Percentiles rank a stretch among this genome's conserved stretches.
phyloP scores from a whole-genome alignment of 805 yeast genomes.

The Naumovozyma dairenensis region DNA sequence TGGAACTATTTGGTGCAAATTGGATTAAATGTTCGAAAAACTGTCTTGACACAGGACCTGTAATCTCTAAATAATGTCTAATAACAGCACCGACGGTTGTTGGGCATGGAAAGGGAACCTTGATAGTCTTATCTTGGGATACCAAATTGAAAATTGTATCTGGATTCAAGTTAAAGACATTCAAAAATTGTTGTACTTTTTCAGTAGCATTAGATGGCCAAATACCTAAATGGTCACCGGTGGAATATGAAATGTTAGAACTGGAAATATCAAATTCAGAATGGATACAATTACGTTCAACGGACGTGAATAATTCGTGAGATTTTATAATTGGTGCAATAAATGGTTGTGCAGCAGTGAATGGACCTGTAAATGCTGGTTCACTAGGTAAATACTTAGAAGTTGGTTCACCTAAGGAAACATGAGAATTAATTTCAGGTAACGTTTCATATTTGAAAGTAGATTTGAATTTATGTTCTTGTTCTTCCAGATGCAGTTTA shows the following conservation, averaged over 20 bases:
- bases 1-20: conserved; percentile 65
- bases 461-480: conserved; percentile 66
- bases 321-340: conserved; percentile 55
- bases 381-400: conserved; percentile 38
- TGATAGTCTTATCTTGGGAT: conserved; percentile 59
- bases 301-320: conserved; percentile 59
- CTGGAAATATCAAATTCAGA: conserved; percentile 75
- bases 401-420: conserved; percentile 78
- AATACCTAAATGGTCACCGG: conserved; percentile 93
- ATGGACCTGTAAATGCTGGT: conserved; percentile 52
- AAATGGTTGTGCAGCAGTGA: conserved; percentile 72
- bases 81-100: conserved; percentile 82
- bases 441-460: conserved; percentile 37
- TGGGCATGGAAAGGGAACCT: conserved; percentile 62
- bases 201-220: conserved; percentile 88
- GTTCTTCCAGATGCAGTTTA: conserved; percentile 62
- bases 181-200: conserved; percentile 55
- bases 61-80: conserved; percentile 80
- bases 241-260: conserved; percentile 70
- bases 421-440: conserved; percentile 32
- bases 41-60: conserved; percentile 91
- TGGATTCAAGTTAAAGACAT: conserved; percentile 49
- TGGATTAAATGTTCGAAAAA: conserved; percentile 60
- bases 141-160: conserved; percentile 52
- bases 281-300: conserved; percentile 75